Conservation (phyloP, 257 asterid genomes). For the Datura wrightii region DNA sequence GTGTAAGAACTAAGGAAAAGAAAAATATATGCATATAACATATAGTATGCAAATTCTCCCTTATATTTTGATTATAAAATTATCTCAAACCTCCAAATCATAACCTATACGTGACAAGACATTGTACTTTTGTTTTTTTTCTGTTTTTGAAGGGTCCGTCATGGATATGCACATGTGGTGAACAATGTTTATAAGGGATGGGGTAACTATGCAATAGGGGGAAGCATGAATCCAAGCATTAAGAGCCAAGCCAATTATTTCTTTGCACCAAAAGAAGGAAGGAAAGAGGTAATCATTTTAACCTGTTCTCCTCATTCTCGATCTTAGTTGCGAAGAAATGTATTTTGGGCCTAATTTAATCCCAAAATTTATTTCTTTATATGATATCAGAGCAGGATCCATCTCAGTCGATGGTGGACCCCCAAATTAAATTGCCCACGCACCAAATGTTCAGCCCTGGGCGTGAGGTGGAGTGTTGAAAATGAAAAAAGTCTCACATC, state of each 20-base stretch:
- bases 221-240: conserved; percentile 83
- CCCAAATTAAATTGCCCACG: too few species aligned
- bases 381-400: too few species aligned
- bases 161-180: conserved; percentile 89
- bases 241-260: conserved; percentile 89
- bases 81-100: neutral
- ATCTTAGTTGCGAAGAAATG: too few species aligned
- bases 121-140: neutral
- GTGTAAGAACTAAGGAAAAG: neutral
- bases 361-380: too few species aligned
- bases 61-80: neutral
- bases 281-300: conserved; percentile 60
- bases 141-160: conserved; percentile 56
- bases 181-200: conserved; percentile 81
- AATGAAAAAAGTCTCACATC: too few species aligned
- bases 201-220: conserved; percentile 90
- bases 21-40: neutral
- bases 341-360: too few species aligned
- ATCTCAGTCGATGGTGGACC: too few species aligned
- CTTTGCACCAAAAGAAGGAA: conserved; percentile 65
- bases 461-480: too few species aligned
- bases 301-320: neutral
- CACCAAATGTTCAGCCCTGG: too few species aligned
- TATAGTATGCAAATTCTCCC: neutral
- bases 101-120: neutral